Conservation (phyloP, 73 alveolate genomes). For the Stentor roeselii region DNA sequence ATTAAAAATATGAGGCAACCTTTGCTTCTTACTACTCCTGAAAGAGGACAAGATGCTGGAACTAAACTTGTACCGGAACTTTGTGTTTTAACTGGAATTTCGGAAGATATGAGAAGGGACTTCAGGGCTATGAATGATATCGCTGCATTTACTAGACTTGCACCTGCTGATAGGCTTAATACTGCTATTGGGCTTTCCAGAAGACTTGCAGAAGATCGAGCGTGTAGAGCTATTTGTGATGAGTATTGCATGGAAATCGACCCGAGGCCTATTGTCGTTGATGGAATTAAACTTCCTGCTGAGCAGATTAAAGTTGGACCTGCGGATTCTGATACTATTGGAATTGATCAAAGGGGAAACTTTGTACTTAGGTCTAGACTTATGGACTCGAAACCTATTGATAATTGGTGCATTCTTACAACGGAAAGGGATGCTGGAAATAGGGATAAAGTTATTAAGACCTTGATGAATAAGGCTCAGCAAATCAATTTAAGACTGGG, state of each 20-base stretch:
- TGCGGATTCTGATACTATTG: not conserved
- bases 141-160: constrained; percentile 55
- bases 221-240: too few species aligned
- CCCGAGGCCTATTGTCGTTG: not conserved
- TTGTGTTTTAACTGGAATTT: constrained; percentile 83
- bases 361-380: not conserved
- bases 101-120: constrained; percentile 83
- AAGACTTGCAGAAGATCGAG: not conserved
- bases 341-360: not conserved
- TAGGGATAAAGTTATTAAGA: not conserved
- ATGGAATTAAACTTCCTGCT: not conserved
- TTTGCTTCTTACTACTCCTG: not conserved
- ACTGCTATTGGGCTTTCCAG: not conserved
- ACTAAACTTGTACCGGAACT: constrained; percentile 73
- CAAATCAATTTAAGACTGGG: not conserved
- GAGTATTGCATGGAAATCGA: too few species aligned
- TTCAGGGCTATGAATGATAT: constrained; percentile 77
- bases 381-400: not conserved
- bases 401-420: not conserved
- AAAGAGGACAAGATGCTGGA: not conserved
- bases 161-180: constrained; percentile 51
- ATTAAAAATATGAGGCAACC: constrained; percentile 1
- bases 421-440: not conserved
- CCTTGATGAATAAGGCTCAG: not conserved
- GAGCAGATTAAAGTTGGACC: not conserved